Evolutionary conservation across 139 green algal species (phyloP), one percentile per base, ranked within the genome.

Genomic region (Gonium pectorale): DNA sequence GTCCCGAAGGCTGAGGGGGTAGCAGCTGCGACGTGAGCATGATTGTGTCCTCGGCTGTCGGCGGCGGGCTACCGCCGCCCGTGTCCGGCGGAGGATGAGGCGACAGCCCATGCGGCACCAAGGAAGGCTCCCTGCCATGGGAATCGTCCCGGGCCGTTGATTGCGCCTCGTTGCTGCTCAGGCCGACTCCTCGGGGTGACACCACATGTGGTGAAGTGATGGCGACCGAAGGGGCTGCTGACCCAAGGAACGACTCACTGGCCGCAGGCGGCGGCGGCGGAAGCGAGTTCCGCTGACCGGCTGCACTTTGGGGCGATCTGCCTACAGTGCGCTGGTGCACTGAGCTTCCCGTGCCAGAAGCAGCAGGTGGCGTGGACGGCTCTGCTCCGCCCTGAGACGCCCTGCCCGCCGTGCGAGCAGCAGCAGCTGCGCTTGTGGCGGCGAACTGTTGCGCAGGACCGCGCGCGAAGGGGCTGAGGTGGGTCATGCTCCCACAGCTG

Each of bases 401-500:
- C 4, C 60, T 4, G 60, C 60, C 1, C 9, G 9, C 3, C n/a
- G 46, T 15, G 46, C 46, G 67, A 74, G 67, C 2, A 54, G 26
- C 17, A 62, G 68, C 29, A 41, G 68, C 43, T 77, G 27, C 5
- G 9, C 17, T 43, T 29, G 19, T 60, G 43, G n/a, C 7, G n/a
- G 29, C 43, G 31, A 77, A 60, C 11, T 60, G 33, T 43, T 79
- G 70, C 33, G 70, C 70, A 26, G 46, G 70, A 35, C 62, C 33
- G 33, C n/a, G 31, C 17, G 77, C 77, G n/a, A 83, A 83, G 2
- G 77, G 56, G 46, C 77, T 83, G 21, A 83, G n/a, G 2, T 38
- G 33, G 11, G 77, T 83, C 77, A 83, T 83, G 41, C 31, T 35
- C 41, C 43, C 41, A 29, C 40, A 27, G 59, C 24, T 82, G 38